phyloP scores from a whole-genome alignment of 169 alveolate species.

The Eimeria brunetti region DNA sequence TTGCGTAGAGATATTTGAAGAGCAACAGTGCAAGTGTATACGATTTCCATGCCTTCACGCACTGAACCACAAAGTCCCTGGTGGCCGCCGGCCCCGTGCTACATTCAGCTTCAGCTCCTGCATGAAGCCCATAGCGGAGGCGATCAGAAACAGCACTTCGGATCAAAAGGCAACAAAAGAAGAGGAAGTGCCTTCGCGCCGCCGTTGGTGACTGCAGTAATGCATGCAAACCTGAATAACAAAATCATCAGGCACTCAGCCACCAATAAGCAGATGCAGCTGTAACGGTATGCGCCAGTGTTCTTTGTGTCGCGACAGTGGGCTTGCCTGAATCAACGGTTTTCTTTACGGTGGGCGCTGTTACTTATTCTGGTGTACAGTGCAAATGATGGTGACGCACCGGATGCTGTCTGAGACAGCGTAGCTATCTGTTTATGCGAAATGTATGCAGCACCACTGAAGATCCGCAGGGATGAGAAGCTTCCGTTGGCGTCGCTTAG shows the following conservation, averaged over 20 bases:
- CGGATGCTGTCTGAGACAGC: constrained; percentile 60
- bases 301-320: neutral
- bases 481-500: constrained; percentile 38
- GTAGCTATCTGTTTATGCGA: constrained; percentile 51
- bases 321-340: neutral
- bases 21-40: constrained; percentile 60
- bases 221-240: constrained; percentile 67
- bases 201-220: constrained; percentile 72
- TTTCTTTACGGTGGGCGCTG: neutral
- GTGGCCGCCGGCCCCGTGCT: neutral
- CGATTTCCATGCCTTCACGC: constrained; percentile 73
- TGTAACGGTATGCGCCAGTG: neutral
- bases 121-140: constrained; percentile 51
- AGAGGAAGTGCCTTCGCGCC: constrained; percentile 61
- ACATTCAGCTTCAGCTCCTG: neutral
- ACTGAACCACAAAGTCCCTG: constrained; percentile 29
- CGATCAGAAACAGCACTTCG: constrained; percentile 69
- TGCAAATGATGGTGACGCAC: neutral
- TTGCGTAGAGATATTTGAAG: constrained; percentile 57
- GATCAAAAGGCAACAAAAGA: constrained; percentile 56
- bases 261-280: neutral
- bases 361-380: neutral
- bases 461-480: constrained; percentile 46
- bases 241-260: neutral
- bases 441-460: constrained; percentile 60